These are phyloP conservation scores for Auriscalpium vulgare DNA, from an alignment of 768 basidiomycete genomes.

Conservation along the genomic window DNA sequence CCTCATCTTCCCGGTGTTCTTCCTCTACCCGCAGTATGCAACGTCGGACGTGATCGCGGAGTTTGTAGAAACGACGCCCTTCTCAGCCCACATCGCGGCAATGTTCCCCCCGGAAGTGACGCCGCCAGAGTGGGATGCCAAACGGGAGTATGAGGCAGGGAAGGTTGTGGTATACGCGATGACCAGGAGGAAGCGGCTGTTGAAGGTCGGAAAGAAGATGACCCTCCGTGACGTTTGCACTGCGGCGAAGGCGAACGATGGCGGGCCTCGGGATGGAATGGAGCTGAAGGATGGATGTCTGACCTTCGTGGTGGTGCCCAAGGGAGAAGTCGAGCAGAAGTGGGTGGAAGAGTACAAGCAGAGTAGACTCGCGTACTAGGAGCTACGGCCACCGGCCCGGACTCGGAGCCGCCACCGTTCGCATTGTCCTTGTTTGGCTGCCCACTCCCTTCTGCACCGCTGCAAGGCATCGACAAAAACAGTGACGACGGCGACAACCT, in stretches of 20 bases:
- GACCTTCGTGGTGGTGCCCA: conserved; percentile 72
- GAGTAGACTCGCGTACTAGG: conserved; percentile 21
- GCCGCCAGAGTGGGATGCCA: conserved; percentile 70
- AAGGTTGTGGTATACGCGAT: conserved; percentile 78
- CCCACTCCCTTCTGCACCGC: background rate
- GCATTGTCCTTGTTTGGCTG: conserved; percentile 2
- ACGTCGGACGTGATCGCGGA: conserved; percentile 84
- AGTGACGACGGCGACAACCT: conserved; percentile 44
- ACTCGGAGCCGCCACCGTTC: background rate
- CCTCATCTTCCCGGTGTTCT: conserved; percentile 80
- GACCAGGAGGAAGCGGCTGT: conserved; percentile 63
- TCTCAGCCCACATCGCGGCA: conserved; percentile 61
- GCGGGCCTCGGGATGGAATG: conserved; percentile 64
- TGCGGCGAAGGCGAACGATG: conserved; percentile 52
- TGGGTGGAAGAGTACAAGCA: conserved; percentile 89
- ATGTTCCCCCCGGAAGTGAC: conserved; percentile 78
- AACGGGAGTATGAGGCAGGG: conserved; percentile 53
- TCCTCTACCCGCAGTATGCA: conserved; percentile 86
- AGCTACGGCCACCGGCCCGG: background rate
- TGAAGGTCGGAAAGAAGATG: conserved; percentile 92
- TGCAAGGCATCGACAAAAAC: conserved; percentile 1
- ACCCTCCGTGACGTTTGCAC: conserved; percentile 69
- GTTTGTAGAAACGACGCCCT: conserved; percentile 80
- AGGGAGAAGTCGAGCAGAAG: conserved; percentile 63
- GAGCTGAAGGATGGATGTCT: conserved; percentile 79